These are phyloP conservation scores for Novymonas esmeraldas DNA, from an alignment of 208 protist genomes.

Conservation along the genomic window DNA sequence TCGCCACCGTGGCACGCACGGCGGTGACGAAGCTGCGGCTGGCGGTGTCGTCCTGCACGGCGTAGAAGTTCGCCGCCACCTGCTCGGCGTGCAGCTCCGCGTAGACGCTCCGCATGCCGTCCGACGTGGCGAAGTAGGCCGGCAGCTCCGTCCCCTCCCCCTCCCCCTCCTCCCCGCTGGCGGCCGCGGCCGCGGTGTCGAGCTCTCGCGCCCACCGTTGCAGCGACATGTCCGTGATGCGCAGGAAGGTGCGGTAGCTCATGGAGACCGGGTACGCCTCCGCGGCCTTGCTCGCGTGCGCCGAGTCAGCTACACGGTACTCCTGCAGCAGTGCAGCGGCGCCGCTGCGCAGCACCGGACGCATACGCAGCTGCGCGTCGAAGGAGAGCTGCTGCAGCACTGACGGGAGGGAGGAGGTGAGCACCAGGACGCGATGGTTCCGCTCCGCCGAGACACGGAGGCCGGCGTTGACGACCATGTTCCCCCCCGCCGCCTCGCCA, in stretches of 20 bases:
- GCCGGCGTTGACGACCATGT: slow-evolving; percentile 21
- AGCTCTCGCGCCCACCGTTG: slow-evolving; percentile 28
- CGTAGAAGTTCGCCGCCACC: slow-evolving; percentile 15
- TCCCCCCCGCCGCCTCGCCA: slow-evolving; percentile 12
- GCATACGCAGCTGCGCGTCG: slow-evolving; percentile 34
- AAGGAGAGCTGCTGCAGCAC: slow-evolving; percentile 14
- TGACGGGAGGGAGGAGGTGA: slow-evolving; percentile 27
- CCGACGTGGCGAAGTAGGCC: slow-evolving; percentile 27
- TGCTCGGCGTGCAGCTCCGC: slow-evolving; percentile 13
- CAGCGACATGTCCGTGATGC: slow-evolving; percentile 75
- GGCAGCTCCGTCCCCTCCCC: slow-evolving; percentile 14
- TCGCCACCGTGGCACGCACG: slow-evolving; percentile 44
- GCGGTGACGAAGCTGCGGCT: slow-evolving; percentile 28
- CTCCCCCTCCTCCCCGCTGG: neutral
- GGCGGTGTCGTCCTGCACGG: slow-evolving; percentile 4
- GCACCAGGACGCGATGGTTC: slow-evolving; percentile 33
- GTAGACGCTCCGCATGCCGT: slow-evolving; percentile 15
- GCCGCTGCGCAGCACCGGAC: slow-evolving; percentile 39
- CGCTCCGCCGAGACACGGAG: slow-evolving; percentile 14
- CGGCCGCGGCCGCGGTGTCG: neutral
- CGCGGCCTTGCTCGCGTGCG: slow-evolving; percentile 12
- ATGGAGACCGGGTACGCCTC: slow-evolving; percentile 52
- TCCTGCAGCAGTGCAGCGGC: slow-evolving; percentile 34
- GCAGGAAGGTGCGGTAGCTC: slow-evolving; percentile 69
- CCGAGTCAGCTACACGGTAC: slow-evolving; percentile 37